A percentile compares a stretch with the other conserved stretches of the same genome.
Conservation (phyloP, 768 basidiomycete species). For the Boletus sensibilis region DNA sequence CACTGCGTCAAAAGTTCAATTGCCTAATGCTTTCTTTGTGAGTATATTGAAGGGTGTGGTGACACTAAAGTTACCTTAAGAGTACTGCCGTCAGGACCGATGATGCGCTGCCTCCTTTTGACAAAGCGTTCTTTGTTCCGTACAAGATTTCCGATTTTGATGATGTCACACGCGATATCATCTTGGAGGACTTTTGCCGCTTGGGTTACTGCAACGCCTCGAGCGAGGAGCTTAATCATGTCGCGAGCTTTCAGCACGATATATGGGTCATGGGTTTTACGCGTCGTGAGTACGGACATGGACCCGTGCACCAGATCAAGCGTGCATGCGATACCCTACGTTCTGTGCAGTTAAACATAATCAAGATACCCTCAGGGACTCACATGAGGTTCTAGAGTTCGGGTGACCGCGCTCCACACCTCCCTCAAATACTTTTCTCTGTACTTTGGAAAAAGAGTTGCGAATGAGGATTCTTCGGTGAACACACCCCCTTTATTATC, state of each 20-base stretch:
- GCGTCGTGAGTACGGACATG: constrained; percentile 95
- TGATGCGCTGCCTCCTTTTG: constrained; percentile 92
- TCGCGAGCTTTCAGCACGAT: constrained; percentile 95
- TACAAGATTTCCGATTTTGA: constrained; percentile 94
- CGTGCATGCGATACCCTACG: constrained; percentile 83
- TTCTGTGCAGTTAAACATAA: neutral
- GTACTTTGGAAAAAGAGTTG: constrained; percentile 97
- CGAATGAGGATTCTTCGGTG: constrained; percentile 95
- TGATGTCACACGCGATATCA: constrained; percentile 89
- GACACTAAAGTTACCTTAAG: constrained; percentile 63
- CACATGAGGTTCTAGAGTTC: constrained; percentile 79
- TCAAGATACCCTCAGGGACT: constrained; percentile 21
- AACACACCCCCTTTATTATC: constrained; percentile 86
- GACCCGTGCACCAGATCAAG: constrained; percentile 95
- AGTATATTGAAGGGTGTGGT: neutral
- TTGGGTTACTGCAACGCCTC: constrained; percentile 83
- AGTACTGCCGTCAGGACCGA: constrained; percentile 96
- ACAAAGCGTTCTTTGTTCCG: constrained; percentile 97
- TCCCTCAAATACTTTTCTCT: constrained; percentile 95
- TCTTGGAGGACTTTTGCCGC: constrained; percentile 92
- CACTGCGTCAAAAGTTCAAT: constrained; percentile 96
- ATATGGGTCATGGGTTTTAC: constrained; percentile 97
- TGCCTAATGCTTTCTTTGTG: constrained; percentile 54
- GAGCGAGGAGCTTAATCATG: constrained; percentile 90
- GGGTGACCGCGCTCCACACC: constrained; percentile 90